These are phyloP conservation scores for Grigorovia jiainica DNA, from an alignment of 805 yeast genomes.

Conservation along the genomic window DNA sequence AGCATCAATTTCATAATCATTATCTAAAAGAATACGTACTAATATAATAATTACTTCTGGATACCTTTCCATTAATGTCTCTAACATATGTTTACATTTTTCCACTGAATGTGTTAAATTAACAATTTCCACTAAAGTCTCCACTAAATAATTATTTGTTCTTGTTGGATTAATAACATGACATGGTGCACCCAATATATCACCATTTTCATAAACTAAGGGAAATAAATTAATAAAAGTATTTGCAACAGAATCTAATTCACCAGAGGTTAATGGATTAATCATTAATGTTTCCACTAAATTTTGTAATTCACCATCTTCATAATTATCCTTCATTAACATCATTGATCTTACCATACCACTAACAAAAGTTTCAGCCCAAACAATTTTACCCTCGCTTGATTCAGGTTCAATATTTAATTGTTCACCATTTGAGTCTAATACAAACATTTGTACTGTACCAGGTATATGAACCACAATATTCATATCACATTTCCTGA, in stretches of 20 bases:
- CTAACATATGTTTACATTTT: constrained; percentile 20
- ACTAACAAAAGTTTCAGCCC: constrained; percentile 49
- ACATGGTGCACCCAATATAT: constrained; percentile 27
- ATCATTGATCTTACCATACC: constrained; percentile 63
- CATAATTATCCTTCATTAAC: constrained; percentile 31
- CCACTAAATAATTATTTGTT: constrained; percentile 27
- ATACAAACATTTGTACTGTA: constrained; percentile 41
- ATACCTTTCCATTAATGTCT: constrained; percentile 12
- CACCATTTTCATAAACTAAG: constrained; percentile 24
- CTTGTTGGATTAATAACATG: constrained; percentile 22
- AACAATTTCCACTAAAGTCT: constrained; percentile 25
- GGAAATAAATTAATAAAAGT: constrained; percentile 26
- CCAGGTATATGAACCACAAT: constrained; percentile 74
- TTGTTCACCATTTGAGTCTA: constrained; percentile 26
- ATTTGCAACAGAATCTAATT: constrained; percentile 24
- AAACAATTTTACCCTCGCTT: constrained; percentile 43
- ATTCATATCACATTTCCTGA: constrained; percentile 57
- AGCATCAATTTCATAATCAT: constrained; percentile 31
- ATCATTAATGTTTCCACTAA: constrained; percentile 79
- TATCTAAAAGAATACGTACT: constrained; percentile 24
- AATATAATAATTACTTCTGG: constrained; percentile 25
- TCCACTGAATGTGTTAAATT: constrained; percentile 22
- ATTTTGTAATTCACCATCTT: constrained; percentile 62
- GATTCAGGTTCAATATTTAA: constrained; percentile 19
- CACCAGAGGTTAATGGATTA: constrained; percentile 52